Evolutionary conservation across 2,329 filamentous ascomycete species (phyloP).

Genomic region (Calonectria henricotiae): DNA sequence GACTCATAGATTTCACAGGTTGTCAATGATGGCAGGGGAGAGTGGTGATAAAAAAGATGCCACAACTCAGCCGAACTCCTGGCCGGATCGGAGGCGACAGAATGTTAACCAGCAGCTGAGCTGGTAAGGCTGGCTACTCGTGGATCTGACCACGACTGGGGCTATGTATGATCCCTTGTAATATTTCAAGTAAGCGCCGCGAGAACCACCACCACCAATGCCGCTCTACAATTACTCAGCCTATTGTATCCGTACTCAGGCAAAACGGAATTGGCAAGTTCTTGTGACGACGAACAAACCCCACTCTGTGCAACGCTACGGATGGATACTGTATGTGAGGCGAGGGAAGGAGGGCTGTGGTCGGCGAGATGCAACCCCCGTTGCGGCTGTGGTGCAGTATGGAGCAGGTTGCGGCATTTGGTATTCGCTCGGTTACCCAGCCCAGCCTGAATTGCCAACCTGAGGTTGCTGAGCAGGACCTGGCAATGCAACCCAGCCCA

Average conservation of each 20-base stretch:
- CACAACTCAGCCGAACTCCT: not conserved
- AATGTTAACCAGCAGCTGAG: not conserved
- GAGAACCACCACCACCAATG: not conserved
- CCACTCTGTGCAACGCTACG: not conserved
- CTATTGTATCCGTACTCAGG: too few species aligned
- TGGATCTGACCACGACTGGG: not conserved
- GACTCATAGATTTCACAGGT: not conserved
- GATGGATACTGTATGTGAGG: too few species aligned
- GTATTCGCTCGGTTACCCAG: not conserved
- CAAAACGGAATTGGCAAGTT: not conserved
- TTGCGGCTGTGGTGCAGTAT: not conserved
- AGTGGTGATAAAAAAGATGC: not conserved
- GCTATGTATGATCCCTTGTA: not conserved
- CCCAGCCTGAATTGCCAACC: not conserved
- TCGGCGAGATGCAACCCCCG: not conserved
- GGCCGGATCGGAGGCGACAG: not conserved
- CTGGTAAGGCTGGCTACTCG: not conserved
- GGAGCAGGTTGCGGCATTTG: not conserved
- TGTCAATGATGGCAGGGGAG: not conserved
- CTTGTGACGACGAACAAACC: not conserved
- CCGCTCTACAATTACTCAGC: not conserved
- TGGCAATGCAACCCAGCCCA: not conserved
- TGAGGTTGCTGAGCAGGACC: too few species aligned
- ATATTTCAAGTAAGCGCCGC: constrained; percentile 3
- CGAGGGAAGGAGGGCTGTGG: not conserved